Base-by-base conservation (phyloP, 164 flowering plant species). In the Vitis riparia region DNA sequence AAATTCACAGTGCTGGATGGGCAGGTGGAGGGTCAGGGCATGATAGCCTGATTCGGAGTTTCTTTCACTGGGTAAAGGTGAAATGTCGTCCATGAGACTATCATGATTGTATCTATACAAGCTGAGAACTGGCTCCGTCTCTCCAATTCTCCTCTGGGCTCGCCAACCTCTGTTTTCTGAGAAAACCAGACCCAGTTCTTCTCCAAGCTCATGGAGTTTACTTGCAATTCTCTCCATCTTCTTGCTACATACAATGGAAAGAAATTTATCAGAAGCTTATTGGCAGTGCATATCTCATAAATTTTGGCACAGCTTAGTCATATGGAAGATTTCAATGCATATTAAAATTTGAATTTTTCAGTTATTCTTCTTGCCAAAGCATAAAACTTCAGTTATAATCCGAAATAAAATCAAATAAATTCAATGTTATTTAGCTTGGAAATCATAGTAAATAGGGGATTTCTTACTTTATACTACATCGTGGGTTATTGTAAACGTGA, bases 201-300 rank as follows among this genome's bases (percentile, higher is more conserved):
- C 73, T 2, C 84, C 82, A 11, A 89, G 68, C 3, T 58, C 70
- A 6, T 86, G 79, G 0, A 90, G 81, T 75, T 75, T 75, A 15
- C 75, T 67, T 11, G 74, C 78, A 12, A 85, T 73, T 9, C 69
- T 51, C 68, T 83, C 86, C 80, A 84, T 76, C 19, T 72, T 79
- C 67, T 67, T 60, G 57, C 91, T 89, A 77, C 78, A 82, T 68
- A 63, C 3, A 10, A 16, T n/a, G 5, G 30, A 13, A 16, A 62
- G 9, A 58, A 17, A 11, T 17, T 9, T 17, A 58, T 19, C 9
- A 37, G 44, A 37, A 37, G 7, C 44, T 37, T 0, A 37, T 37
- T 37, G 44, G 5, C 7, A 37, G 6, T 37, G 44, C 44, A 37
- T 37, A 6, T 37, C 44, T 37, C 44, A 37, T 37, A 37, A 37